A percentile compares a stretch with the other conserved stretches of the same genome.
phyloP scores from a whole-genome alignment of 2,329 filamentous ascomycete genomes.

The Aspergillus fischeri region DNA sequence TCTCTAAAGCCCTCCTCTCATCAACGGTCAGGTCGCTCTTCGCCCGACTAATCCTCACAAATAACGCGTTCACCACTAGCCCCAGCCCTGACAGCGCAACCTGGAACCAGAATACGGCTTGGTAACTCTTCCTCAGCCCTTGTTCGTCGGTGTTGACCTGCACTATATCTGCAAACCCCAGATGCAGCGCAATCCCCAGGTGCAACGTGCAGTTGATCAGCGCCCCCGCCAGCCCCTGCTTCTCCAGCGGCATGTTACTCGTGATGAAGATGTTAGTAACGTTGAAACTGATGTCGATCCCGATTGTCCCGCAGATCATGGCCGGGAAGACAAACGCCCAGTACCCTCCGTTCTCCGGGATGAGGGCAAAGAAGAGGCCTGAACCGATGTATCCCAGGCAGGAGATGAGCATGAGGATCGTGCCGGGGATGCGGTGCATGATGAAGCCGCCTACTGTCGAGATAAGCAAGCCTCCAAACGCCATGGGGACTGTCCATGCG shows the following conservation, averaged over 20 bases:
- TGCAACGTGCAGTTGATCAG: constrained; percentile 68
- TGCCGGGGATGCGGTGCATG: constrained; percentile 63
- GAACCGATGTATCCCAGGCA: constrained; percentile 56
- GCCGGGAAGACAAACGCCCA: constrained; percentile 71
- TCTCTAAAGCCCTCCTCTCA: constrained; percentile 40
- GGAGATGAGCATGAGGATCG: constrained; percentile 59
- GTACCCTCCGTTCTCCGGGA: constrained; percentile 56
- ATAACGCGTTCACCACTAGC: constrained; percentile 50
- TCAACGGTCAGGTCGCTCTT: constrained; percentile 56
- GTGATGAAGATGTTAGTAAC: constrained; percentile 75
- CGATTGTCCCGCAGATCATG: constrained; percentile 61
- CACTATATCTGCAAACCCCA: constrained; percentile 65
- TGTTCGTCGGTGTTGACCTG: constrained; percentile 46
- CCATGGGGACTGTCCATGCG: constrained; percentile 66
- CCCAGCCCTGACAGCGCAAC: constrained; percentile 52
- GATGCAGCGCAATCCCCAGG: constrained; percentile 66
- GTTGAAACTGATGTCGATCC: constrained; percentile 72
- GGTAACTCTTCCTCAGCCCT: constrained; percentile 53
- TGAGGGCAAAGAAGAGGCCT: constrained; percentile 60
- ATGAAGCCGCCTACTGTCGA: constrained; percentile 60
- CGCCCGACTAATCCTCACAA: constrained; percentile 54
- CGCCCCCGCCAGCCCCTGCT: constrained; percentile 69
- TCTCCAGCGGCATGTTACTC: constrained; percentile 60
- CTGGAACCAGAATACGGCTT: constrained; percentile 62
- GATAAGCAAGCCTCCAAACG: constrained; percentile 63